Evolutionary conservation across 2,329 filamentous ascomycete genomes (phyloP).

Genomic region (Aureobasidium vineae): DNA sequence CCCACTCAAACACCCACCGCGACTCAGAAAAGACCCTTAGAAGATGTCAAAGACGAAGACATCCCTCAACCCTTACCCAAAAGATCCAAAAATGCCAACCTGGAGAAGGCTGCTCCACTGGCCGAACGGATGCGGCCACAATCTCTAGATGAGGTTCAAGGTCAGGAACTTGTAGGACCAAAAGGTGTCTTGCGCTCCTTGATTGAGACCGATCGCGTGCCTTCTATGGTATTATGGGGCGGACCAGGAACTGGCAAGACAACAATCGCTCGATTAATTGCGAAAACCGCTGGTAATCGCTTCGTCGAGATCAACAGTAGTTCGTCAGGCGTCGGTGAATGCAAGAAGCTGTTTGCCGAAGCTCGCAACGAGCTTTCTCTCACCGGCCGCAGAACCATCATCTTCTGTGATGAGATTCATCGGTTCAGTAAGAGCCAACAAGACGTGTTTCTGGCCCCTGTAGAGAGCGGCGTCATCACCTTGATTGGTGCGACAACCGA

Average conservation of each 20-base stretch:
- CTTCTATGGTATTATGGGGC: constrained; percentile 95
- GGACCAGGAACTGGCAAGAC: constrained; percentile 80
- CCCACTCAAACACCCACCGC: not conserved
- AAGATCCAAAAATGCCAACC: constrained; percentile 60
- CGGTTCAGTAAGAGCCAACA: constrained; percentile 89
- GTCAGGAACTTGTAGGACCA: constrained; percentile 85
- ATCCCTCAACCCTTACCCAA: constrained; percentile 50
- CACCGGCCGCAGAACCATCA: constrained; percentile 86
- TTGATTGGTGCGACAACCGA: constrained; percentile 95
- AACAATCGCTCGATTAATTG: constrained; percentile 88
- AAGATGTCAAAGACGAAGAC: constrained; percentile 25
- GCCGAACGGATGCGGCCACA: constrained; percentile 91
- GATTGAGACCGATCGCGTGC: constrained; percentile 80
- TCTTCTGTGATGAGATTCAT: constrained; percentile 98
- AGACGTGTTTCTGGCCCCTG: constrained; percentile 89
- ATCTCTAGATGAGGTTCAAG: constrained; percentile 80
- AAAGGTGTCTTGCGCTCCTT: constrained; percentile 80
- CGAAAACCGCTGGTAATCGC: constrained; percentile 73
- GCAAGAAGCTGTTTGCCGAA: constrained; percentile 87
- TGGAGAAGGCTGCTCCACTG: constrained; percentile 72
- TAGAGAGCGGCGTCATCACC: constrained; percentile 86
- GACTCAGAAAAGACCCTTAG: constrained; percentile 13
- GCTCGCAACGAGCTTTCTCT: constrained; percentile 75
- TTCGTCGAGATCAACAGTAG: constrained; percentile 98
- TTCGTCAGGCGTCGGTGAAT: constrained; percentile 80